These are phyloP conservation scores for Mycena indigotica DNA, from an alignment of 768 basidiomycete genomes.

Conservation along the genomic window DNA sequence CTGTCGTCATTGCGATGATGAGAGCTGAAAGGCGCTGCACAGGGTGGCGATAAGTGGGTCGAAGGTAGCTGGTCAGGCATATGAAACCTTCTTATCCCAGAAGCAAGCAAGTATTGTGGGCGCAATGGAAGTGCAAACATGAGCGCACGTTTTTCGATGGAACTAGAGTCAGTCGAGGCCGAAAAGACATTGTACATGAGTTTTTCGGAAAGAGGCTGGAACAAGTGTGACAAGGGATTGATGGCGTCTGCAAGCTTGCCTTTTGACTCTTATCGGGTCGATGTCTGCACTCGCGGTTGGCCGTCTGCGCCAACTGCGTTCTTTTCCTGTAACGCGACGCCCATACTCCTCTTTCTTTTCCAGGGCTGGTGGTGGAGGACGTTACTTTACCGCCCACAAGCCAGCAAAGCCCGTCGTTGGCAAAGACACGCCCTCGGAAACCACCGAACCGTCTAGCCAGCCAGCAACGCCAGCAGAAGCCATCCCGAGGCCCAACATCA, in stretches of 20 bases:
- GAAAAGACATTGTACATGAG: no score
- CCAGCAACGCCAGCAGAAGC: slow-evolving; percentile 15
- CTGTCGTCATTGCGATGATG: no score
- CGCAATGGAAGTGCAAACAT: no score
- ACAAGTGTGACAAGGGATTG: no score
- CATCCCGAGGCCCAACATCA: slow-evolving; percentile 19
- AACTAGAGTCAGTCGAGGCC: no score
- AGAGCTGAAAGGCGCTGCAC: no score
- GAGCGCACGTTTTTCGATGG: no score
- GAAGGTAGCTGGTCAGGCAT: no score
- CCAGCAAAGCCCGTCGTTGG: slow-evolving; percentile 53
- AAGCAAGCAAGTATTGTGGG: no score
- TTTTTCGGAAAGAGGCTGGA: no score
- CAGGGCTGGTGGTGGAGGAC: slow-evolving; percentile 73
- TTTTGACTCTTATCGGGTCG: background rate
- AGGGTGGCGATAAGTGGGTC: no score
- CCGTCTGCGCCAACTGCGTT: slow-evolving; percentile 53
- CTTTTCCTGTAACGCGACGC: slow-evolving; percentile 51
- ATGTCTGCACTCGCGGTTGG: slow-evolving; percentile 61
- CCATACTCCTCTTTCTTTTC: slow-evolving; percentile 81
- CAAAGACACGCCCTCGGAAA: slow-evolving; percentile 25
- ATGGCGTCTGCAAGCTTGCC: background rate
- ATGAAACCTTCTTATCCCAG: no score
- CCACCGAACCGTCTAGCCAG: slow-evolving; percentile 31
- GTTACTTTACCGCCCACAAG: slow-evolving; percentile 77